These are phyloP conservation scores for Astrocystis sublimbata DNA, from an alignment of 495 filamentous ascomycete genomes.

Conservation along the genomic window DNA sequence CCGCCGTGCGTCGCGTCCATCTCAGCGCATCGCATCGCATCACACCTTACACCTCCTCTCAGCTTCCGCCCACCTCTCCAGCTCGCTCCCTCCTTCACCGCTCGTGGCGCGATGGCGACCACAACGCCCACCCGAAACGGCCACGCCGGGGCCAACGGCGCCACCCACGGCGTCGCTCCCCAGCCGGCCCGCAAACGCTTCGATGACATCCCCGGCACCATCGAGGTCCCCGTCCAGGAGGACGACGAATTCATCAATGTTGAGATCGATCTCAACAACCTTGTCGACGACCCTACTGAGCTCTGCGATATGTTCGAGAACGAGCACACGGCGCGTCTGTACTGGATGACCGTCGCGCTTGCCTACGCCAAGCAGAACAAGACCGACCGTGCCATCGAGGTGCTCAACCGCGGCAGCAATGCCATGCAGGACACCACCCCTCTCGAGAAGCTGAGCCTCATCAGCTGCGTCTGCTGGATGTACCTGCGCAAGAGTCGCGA, in stretches of 20 bases:
- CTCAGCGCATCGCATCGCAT: neutral
- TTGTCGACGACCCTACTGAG: conserved; percentile 93
- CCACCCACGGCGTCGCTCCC: conserved; percentile 22
- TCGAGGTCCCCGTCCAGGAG: conserved; percentile 86
- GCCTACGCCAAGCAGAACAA: conserved; percentile 97
- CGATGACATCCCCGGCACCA: conserved; percentile 81
- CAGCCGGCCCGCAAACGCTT: conserved; percentile 60
- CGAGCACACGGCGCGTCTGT: conserved; percentile 79
- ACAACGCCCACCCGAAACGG: conserved; percentile 38
- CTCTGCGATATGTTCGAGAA: conserved; percentile 92
- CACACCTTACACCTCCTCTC: neutral
- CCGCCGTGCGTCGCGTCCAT: neutral
- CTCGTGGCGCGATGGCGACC: conserved; percentile 7
- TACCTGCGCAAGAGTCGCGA: conserved; percentile 88
- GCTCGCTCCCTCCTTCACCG: neutral
- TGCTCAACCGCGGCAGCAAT: conserved; percentile 77
- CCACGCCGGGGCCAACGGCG: conserved; percentile 34
- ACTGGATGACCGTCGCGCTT: conserved; percentile 94
- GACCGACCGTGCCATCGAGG: conserved; percentile 90
- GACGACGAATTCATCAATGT: conserved; percentile 80
- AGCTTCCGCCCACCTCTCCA: neutral
- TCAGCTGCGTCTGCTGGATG: conserved; percentile 88
- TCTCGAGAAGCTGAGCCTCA: conserved; percentile 82
- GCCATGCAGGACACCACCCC: conserved; percentile 69
- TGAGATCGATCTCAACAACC: conserved; percentile 86